These are phyloP conservation scores for Entrophospora sp. DNA, from an alignment of 192 early-diverging fungal genomes.

Conservation along the genomic window DNA sequence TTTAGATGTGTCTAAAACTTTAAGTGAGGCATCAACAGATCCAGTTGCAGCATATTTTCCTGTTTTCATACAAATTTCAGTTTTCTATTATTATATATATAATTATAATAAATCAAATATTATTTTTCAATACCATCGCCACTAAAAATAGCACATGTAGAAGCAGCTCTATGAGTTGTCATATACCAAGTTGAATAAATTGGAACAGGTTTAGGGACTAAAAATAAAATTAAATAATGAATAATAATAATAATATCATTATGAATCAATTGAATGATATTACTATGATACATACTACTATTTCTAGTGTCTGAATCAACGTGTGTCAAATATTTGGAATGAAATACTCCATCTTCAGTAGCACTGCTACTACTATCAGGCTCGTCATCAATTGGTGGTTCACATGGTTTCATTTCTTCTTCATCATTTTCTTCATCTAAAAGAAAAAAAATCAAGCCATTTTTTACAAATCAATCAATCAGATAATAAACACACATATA, in stretches of 20 bases:
- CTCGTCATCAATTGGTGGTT: constrained; percentile 20
- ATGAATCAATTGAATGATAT: constrained; percentile 15
- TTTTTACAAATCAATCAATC: neutral
- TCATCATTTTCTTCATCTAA: constrained; percentile 22
- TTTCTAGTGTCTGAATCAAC: constrained; percentile 27
- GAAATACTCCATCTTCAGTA: constrained; percentile 18
- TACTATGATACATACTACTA: too few species aligned
- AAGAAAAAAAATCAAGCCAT: constrained; percentile 18
- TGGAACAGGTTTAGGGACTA: constrained; percentile 34
- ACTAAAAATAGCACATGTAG: constrained; percentile 56
- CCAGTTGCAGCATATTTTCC: constrained; percentile 84
- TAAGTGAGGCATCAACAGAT: constrained; percentile 78
- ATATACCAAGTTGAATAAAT: constrained; percentile 60
- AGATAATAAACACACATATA: constrained; percentile 24
- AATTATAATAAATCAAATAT: neutral
- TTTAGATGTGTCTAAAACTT: constrained; percentile 80
- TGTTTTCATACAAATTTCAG: neutral
- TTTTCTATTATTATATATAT: neutral
- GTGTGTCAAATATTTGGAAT: constrained; percentile 15
- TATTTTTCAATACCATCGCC: constrained; percentile 52
- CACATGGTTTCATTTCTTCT: constrained; percentile 30
- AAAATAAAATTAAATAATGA: neutral
- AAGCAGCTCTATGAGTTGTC: constrained; percentile 68
- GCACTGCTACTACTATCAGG: constrained; percentile 18
- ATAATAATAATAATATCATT: neutral